Percentiles rank a stretch among this genome's conserved stretches.
phyloP scores from a whole-genome alignment of 2,329 filamentous ascomycete species.

The Cordyceps cicadae region DNA sequence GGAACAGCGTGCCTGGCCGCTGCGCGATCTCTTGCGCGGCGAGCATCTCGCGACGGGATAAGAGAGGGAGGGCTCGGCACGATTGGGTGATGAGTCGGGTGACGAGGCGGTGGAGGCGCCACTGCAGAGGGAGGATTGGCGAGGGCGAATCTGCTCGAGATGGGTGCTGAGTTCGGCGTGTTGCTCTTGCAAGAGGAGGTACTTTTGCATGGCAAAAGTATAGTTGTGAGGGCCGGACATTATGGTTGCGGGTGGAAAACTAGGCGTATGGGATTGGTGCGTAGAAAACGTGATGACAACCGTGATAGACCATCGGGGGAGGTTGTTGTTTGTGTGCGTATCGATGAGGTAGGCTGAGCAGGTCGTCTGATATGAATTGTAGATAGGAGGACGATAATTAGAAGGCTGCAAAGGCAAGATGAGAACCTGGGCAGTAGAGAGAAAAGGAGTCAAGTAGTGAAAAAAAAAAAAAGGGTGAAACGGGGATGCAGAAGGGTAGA shows the following conservation, averaged over 20 bases:
- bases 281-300: slow-evolving; percentile 20
- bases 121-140: slow-evolving; percentile 24
- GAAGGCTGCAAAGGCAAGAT: background rate
- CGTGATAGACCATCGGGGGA: slow-evolving; percentile 28
- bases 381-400: background rate
- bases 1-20: slow-evolving; percentile 24
- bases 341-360: background rate
- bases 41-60: slow-evolving; percentile 40
- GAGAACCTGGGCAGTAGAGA: background rate
- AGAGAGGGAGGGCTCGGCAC: slow-evolving; percentile 42
- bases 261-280: slow-evolving; percentile 16
- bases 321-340: background rate
- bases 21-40: slow-evolving; percentile 22
- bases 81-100: slow-evolving; percentile 51
- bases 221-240: slow-evolving; percentile 29
- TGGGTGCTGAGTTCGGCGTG: slow-evolving; percentile 44
- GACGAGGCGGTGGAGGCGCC: slow-evolving; percentile 28
- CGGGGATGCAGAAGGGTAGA: background rate
- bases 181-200: slow-evolving; percentile 45
- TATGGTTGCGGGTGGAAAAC: slow-evolving; percentile 12
- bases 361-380: background rate
- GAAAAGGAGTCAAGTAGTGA: background rate
- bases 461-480: background rate
- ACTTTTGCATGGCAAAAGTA: slow-evolving; percentile 44
- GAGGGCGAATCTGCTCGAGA: slow-evolving; percentile 42